phyloP scores from a whole-genome alignment of 2,329 filamentous ascomycete species.

The Emericellopsis atlantica region DNA sequence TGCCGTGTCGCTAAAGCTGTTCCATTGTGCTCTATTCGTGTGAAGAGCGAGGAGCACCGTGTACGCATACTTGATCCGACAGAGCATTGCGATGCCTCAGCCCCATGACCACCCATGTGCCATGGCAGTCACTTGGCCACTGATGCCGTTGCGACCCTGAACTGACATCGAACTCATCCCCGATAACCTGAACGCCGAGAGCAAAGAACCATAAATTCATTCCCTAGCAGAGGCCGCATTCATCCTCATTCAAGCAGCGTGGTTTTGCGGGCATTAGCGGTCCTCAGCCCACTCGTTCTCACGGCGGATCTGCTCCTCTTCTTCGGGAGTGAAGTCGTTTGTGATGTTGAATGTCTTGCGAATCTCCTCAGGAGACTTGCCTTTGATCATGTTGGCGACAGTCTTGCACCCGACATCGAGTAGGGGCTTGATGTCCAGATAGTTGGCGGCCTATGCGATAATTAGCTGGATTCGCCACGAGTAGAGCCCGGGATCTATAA shows the following conservation, averaged over 20 bases:
- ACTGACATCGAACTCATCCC: too few relatives aligned
- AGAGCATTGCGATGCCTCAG: too few relatives aligned
- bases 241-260: background rate
- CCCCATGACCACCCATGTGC: too few relatives aligned
- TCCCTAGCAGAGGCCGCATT: too few relatives aligned
- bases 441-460: slow-evolving; percentile 70
- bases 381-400: slow-evolving; percentile 99
- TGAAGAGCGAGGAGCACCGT: too few relatives aligned
- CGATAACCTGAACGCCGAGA: background rate
- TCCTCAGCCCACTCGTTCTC: slow-evolving; percentile 92
- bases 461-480: slow-evolving; percentile 4
- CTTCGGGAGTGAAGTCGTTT: slow-evolving; percentile 97
- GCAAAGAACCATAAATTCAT: background rate
- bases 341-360: slow-evolving; percentile 99
- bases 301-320: slow-evolving; percentile 92
- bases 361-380: slow-evolving; percentile 98
- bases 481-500: slow-evolving; percentile 7
- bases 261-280: slow-evolving; percentile 33
- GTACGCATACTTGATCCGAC: too few relatives aligned
- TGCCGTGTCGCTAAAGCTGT: too few relatives aligned
- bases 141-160: background rate
- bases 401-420: slow-evolving; percentile 99
- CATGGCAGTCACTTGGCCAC: background rate
- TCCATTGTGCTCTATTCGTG: too few relatives aligned
- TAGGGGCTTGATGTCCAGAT: slow-evolving; percentile 96